A percentile compares a stretch with the other conserved stretches of the same genome.
phyloP scores from a whole-genome alignment of 345 rosid genomes.

The Gossypium anomalum region DNA sequence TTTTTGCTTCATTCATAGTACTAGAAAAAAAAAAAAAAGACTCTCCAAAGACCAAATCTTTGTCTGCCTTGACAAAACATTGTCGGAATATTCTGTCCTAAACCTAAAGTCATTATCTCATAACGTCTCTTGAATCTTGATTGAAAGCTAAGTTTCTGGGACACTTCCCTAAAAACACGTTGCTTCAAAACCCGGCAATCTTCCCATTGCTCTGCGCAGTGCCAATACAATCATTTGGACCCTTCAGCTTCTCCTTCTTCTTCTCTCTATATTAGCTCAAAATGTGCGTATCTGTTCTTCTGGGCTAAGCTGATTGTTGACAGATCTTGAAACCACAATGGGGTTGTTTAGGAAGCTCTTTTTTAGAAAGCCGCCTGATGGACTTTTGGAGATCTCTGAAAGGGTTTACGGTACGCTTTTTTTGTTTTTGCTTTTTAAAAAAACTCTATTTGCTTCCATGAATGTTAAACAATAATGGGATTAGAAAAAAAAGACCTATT shows the following conservation, averaged over 20 bases:
- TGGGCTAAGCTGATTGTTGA: constrained; percentile 11
- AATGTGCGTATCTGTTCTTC: constrained; percentile 24
- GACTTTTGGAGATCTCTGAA: constrained; percentile 78
- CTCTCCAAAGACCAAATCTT: neutral
- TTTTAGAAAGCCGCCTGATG: constrained; percentile 66
- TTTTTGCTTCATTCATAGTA: neutral
- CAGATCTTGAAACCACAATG: constrained; percentile 35
- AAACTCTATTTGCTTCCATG: constrained; percentile 12
- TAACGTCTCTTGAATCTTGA: constrained; percentile 36
- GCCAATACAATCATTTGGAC: constrained; percentile 11
- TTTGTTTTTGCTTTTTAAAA: neutral
- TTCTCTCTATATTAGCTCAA: constrained; percentile 22
- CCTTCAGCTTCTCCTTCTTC: neutral
- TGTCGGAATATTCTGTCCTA: constrained; percentile 20
- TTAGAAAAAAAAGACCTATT: neutral
- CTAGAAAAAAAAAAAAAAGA: neutral
- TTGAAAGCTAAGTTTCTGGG: constrained; percentile 63
- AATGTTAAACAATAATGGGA: neutral
- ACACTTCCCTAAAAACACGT: constrained; percentile 30
- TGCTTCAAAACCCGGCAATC: constrained; percentile 62
- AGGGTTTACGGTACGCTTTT: constrained; percentile 66
- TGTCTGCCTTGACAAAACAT: constrained; percentile 3
- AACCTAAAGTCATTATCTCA: constrained; percentile 16
- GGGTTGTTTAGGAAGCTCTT: constrained; percentile 72
- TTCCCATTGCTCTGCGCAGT: constrained; percentile 21